These are phyloP conservation scores for Stagonosporopsis chrysanthemi DNA, from an alignment of 2,329 filamentous ascomycete species.

Conservation along the genomic window DNA sequence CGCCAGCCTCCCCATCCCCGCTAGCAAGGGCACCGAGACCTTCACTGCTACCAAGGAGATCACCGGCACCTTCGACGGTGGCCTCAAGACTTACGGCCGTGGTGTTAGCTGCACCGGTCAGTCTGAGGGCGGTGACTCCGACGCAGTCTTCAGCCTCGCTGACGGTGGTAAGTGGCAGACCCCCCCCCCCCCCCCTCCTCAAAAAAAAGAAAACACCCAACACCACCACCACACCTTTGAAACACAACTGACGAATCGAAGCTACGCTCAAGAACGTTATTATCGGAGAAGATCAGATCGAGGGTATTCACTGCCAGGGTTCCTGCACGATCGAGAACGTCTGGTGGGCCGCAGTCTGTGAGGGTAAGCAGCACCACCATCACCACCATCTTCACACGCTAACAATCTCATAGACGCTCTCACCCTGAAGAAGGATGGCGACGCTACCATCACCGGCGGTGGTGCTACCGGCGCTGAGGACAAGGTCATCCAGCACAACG, in stretches of 20 bases:
- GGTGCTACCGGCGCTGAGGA: conserved; percentile 47
- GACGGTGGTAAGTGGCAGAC: too few relatives aligned
- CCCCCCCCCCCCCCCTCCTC: too few relatives aligned
- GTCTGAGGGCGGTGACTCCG: conserved; percentile 52
- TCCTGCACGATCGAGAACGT: conserved; percentile 56
- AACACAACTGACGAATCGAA: too few relatives aligned
- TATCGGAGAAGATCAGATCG: conserved; percentile 59
- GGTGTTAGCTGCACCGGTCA: conserved; percentile 49
- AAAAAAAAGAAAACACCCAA: too few relatives aligned
- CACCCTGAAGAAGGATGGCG: conserved; percentile 41
- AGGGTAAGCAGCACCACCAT: conserved; percentile 26
- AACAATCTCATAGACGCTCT: conserved; percentile 38
- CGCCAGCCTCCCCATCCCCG: conserved; percentile 31
- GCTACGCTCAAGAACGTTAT: conserved; percentile 61
- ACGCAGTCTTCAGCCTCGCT: conserved; percentile 61
- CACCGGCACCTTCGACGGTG: conserved; percentile 34
- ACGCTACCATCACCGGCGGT: conserved; percentile 49
- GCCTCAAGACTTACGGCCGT: conserved; percentile 34
- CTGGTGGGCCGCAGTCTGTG: conserved; percentile 51
- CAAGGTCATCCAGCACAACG: conserved; percentile 53
- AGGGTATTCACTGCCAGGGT: conserved; percentile 45
- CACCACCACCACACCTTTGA: too few relatives aligned
- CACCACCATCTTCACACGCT: neutral
- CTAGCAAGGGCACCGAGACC: conserved; percentile 32
- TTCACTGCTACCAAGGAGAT: conserved; percentile 24